Evolutionary conservation across 2,329 filamentous ascomycete genomes (phyloP).

Genomic region (Phialemoniopsis sp.): DNA sequence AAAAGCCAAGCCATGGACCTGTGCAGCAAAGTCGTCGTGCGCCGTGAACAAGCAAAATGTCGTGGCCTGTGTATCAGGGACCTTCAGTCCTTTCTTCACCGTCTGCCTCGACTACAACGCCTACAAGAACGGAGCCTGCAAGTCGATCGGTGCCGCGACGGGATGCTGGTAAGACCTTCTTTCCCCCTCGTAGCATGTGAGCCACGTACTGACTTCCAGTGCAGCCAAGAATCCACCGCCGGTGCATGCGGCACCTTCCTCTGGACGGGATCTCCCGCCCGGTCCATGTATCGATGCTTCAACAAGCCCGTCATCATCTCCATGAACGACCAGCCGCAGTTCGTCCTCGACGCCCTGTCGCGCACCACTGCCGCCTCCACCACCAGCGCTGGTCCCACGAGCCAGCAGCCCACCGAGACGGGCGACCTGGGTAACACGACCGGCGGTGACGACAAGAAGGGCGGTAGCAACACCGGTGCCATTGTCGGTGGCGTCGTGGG

Average conservation of each 20-base stretch:
- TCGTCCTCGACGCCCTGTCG: slow-evolving; percentile 19
- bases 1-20: slow-evolving; percentile 11
- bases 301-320: slow-evolving; percentile 17
- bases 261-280: slow-evolving; percentile 25
- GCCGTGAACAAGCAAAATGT: slow-evolving; percentile 25
- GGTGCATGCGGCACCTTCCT: slow-evolving; percentile 29
- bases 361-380: slow-evolving; percentile 11
- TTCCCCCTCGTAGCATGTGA: not conserved
- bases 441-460: not conserved
- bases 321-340: slow-evolving; percentile 27
- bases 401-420: not conserved
- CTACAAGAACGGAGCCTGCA: slow-evolving; percentile 20
- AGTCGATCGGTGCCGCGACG: slow-evolving; percentile 16
- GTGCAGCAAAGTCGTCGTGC: slow-evolving; percentile 10
- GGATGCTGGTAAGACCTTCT: slow-evolving; percentile 29
- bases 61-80: slow-evolving; percentile 27
- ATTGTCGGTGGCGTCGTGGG: slow-evolving; percentile 25
- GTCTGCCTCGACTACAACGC: slow-evolving; percentile 29
- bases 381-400: not conserved
- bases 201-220: not conserved
- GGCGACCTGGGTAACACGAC: not conserved
- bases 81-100: slow-evolving; percentile 22
- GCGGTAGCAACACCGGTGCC: slow-evolving; percentile 15
- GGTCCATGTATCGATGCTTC: slow-evolving; percentile 31
- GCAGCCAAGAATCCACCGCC: slow-evolving; percentile 9